Percentiles rank a stretch among this genome's conserved stretches.
phyloP scores from a whole-genome alignment of 768 basidiomycete species.

The Lentinula aciculospora region DNA sequence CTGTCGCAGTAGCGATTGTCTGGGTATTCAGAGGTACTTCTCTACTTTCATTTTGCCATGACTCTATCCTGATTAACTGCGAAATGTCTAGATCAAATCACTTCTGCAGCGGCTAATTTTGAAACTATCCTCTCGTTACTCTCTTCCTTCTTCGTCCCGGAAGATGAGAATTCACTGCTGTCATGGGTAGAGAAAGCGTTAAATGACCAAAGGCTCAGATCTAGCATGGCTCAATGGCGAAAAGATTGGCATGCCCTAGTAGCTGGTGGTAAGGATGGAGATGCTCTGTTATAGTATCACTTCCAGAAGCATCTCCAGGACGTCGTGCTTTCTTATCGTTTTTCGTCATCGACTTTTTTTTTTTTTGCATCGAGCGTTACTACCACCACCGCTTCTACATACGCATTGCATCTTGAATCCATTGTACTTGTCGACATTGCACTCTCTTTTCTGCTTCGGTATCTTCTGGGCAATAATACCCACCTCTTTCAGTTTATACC shows the following conservation, averaged over 20 bases:
- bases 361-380: background rate
- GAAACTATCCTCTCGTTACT: constrained; percentile 89
- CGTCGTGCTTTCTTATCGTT: background rate
- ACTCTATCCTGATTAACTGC: background rate
- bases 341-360: background rate
- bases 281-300: constrained; percentile 46
- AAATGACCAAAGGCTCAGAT: constrained; percentile 58
- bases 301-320: background rate
- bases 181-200: constrained; percentile 70
- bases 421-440: background rate
- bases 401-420: background rate
- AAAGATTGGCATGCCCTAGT: constrained; percentile 74
- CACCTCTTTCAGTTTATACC: background rate
- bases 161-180: constrained; percentile 80
- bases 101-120: constrained; percentile 73
- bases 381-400: background rate
- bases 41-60: background rate
- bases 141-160: constrained; percentile 92
- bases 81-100: constrained; percentile 67
- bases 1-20: constrained; percentile 81
- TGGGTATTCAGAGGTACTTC: constrained; percentile 84
- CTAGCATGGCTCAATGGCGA: constrained; percentile 72
- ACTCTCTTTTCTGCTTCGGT: background rate
- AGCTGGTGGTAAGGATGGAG: constrained; percentile 52
- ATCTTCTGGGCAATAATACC: background rate